These are phyloP conservation scores for Cornus suecica DNA, from an alignment of 148 eudicot genomes.

Conservation along the genomic window DNA sequence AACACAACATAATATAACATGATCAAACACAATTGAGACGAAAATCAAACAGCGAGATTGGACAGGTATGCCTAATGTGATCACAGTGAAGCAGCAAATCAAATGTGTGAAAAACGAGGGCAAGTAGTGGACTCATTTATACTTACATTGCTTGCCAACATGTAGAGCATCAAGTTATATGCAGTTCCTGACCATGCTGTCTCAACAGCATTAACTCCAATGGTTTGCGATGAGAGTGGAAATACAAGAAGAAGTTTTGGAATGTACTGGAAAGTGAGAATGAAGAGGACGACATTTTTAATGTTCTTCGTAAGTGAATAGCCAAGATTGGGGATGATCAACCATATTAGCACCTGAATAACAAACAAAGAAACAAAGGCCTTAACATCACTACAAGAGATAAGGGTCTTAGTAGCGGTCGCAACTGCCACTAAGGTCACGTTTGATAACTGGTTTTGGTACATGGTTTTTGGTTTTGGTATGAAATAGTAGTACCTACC, in stretches of 20 bases:
- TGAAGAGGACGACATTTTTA: constrained; percentile 52
- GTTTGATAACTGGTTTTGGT: too few relatives aligned
- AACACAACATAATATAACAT: neutral
- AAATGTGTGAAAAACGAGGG: neutral
- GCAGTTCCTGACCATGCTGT: constrained; percentile 88
- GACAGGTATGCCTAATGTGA: neutral
- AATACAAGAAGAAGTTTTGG: constrained; percentile 54
- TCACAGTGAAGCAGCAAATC: neutral
- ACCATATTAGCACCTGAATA: constrained; percentile 68
- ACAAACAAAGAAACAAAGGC: neutral
- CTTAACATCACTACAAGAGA: too few relatives aligned
- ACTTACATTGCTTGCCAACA: constrained; percentile 73
- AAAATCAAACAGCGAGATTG: neutral
- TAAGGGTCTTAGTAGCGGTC: too few relatives aligned
- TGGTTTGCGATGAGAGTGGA: constrained; percentile 58
- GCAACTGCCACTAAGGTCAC: too few relatives aligned
- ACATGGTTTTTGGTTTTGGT: too few relatives aligned
- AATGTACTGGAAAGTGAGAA: constrained; percentile 57
- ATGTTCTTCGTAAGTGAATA: constrained; percentile 67
- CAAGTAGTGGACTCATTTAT: neutral
- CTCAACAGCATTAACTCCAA: constrained; percentile 61
- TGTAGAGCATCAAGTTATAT: constrained; percentile 65
- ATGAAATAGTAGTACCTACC: too few relatives aligned
- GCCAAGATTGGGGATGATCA: constrained; percentile 49
- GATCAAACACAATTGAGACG: too few relatives aligned